Conservation (phyloP, 768 basidiomycete species). For the Mycena polygramma region DNA sequence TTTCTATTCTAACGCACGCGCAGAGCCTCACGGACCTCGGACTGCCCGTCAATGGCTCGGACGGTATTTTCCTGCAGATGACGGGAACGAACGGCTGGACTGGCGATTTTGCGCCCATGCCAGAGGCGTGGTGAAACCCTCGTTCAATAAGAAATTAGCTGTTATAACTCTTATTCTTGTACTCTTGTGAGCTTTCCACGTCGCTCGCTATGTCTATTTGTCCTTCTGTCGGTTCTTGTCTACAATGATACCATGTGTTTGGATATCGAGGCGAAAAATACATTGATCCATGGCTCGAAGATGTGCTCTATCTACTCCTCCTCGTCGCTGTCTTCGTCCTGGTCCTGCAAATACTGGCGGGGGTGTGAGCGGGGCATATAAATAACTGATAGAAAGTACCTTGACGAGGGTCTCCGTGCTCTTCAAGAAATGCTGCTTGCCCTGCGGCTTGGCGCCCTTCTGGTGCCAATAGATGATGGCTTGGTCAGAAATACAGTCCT, state of each 20-base stretch:
- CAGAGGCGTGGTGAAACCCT: conserved; percentile 83
- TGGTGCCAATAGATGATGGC: conserved; percentile 98
- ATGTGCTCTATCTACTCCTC: conserved; percentile 50
- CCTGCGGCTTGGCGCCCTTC: conserved; percentile 97
- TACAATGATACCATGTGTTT: conserved; percentile 22
- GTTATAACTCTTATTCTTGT: conserved; percentile 14
- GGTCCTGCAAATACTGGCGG: conserved; percentile 88
- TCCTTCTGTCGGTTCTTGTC: background rate
- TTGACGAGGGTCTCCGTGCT: conserved; percentile 90
- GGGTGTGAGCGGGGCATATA: conserved; percentile 7
- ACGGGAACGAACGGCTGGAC: conserved; percentile 80
- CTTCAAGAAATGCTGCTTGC: conserved; percentile 95
- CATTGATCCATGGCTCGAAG: conserved; percentile 30
- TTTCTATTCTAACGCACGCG: conserved; percentile 20
- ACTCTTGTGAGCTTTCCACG: background rate
- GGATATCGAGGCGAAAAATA: conserved; percentile 31
- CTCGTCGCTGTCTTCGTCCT: conserved; percentile 83
- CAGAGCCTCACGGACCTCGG: conserved; percentile 92
- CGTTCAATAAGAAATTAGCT: conserved; percentile 6
- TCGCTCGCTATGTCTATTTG: conserved; percentile 5
- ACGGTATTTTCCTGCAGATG: conserved; percentile 89
- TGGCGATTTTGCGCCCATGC: conserved; percentile 80
- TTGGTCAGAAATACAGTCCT: conserved; percentile 94
- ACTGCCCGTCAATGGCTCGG: conserved; percentile 91
- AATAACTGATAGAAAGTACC: conserved; percentile 54